phyloP scores from a whole-genome alignment of 306 rosid genomes.

The Vicia villosa region DNA sequence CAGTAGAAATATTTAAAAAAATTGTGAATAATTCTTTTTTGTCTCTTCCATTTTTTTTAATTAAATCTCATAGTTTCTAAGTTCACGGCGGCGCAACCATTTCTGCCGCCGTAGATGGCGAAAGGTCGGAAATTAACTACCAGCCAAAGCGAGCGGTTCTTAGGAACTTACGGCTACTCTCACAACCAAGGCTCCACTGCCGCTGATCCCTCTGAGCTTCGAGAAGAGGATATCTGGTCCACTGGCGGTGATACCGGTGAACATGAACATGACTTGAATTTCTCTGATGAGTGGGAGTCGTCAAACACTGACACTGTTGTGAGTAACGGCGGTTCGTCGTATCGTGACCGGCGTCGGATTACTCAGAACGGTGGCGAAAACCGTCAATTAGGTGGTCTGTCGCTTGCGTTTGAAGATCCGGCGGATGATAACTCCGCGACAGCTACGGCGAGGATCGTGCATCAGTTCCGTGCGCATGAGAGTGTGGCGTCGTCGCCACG shows the following conservation, averaged over 20 bases:
- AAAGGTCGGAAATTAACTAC: conserved; percentile 79
- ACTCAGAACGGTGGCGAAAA: conserved; percentile 33
- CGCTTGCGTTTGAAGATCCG: conserved; percentile 69
- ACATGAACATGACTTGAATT: conserved; percentile 29
- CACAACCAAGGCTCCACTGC: conserved; percentile 41
- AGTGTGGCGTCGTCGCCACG: conserved; percentile 40
- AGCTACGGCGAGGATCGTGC: conserved; percentile 61
- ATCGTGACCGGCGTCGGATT: conserved; percentile 39
- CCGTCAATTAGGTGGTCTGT: conserved; percentile 59
- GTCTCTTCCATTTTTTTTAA: background rate
- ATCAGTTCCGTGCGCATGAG: conserved; percentile 67
- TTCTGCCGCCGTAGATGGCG: conserved; percentile 65
- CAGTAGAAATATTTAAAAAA: background rate
- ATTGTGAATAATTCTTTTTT: background rate
- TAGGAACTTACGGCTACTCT: conserved; percentile 61
- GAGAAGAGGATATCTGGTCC: conserved; percentile 88
- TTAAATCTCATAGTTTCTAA: background rate
- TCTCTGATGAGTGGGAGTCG: conserved; percentile 43
- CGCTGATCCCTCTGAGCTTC: conserved; percentile 62
- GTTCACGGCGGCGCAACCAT: conserved; percentile 21
- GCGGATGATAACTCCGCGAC: conserved; percentile 12
- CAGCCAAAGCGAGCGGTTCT: conserved; percentile 73
- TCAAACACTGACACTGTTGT: conserved; percentile 21
- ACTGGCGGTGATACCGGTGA: conserved; percentile 41
- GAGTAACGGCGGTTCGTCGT: conserved; percentile 32